Percentiles rank a stretch among this genome's conserved stretches.
phyloP scores from a whole-genome alignment of 176 grass and related monocot genomes.

The Triticum timopheevii region DNA sequence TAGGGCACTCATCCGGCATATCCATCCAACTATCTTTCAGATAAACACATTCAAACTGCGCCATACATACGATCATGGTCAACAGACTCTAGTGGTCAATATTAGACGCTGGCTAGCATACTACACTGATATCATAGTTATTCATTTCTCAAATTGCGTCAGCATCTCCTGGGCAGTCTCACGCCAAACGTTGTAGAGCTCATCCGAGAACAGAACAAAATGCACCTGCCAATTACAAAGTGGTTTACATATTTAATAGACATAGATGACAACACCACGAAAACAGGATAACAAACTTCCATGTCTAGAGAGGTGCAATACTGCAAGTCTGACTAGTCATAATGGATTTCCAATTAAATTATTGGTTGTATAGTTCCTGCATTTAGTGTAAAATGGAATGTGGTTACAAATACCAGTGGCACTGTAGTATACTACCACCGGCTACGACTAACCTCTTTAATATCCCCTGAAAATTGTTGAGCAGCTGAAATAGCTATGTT shows the following conservation, averaged over 20 bases:
- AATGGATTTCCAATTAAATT: neutral
- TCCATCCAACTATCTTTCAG: neutral
- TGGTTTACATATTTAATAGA: conserved; percentile 8
- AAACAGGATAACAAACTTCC: neutral
- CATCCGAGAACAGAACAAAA: conserved; percentile 87
- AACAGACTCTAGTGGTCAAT: neutral
- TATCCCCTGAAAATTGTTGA: conserved; percentile 53
- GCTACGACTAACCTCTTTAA: conserved; percentile 66
- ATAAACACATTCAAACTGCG: neutral
- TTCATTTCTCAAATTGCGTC: conserved; percentile 22
- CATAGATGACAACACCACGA: neutral
- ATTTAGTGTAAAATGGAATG: neutral
- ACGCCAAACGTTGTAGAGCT: conserved; percentile 57
- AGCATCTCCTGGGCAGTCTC: conserved; percentile 69
- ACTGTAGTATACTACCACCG: neutral
- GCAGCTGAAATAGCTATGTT: conserved; percentile 75
- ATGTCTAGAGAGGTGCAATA: neutral
- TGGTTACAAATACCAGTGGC: neutral
- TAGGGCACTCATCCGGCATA: neutral
- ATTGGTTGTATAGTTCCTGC: neutral
- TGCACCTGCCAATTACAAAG: conserved; percentile 59
- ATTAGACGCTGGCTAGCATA: neutral
- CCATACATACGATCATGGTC: neutral
- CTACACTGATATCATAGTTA: neutral
- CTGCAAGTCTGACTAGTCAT: neutral